Evolutionary conservation across 2,329 filamentous ascomycete genomes (phyloP).

Genomic region (Ophiognomonia clavigignenti-juglandacearum): DNA sequence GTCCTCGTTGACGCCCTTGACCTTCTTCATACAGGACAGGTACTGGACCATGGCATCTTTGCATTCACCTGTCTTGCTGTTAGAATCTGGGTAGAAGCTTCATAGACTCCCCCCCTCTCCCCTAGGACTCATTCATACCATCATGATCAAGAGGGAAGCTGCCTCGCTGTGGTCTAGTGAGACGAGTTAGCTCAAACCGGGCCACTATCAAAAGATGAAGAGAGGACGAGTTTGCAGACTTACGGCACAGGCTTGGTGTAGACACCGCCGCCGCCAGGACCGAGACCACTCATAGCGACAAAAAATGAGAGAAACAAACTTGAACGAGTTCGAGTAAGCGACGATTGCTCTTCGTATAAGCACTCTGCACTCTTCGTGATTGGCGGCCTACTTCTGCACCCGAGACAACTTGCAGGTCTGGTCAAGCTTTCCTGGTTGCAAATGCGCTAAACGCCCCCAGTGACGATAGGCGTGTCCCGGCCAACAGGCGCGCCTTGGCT

Average conservation of each 20-base stretch:
- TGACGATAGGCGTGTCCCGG: no score
- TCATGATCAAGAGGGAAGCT: constrained; percentile 97
- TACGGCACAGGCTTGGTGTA: constrained; percentile 30
- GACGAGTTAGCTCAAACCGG: background rate
- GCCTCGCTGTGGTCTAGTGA: constrained; percentile 72
- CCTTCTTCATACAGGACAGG: constrained; percentile 79
- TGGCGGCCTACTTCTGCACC: no score
- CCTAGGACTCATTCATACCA: constrained; percentile 34
- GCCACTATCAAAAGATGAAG: background rate
- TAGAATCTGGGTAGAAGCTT: background rate
- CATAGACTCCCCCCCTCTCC: background rate
- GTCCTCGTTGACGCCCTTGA: constrained; percentile 78
- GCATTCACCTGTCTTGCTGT: constrained; percentile 67
- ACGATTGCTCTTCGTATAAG: no score
- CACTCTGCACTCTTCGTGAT: no score
- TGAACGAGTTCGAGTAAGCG: no score
- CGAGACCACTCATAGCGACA: constrained; percentile 26
- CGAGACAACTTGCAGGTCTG: no score
- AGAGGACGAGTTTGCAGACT: constrained; percentile 13
- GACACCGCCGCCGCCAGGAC: constrained; percentile 24
- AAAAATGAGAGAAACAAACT: no score
- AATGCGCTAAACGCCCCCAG: no score
- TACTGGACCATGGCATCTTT: constrained; percentile 84
- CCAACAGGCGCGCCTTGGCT: no score
- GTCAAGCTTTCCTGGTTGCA: no score